phyloP scores from a whole-genome alignment of 352 stramenopile species.

The Globisporangium cystogenes region DNA sequence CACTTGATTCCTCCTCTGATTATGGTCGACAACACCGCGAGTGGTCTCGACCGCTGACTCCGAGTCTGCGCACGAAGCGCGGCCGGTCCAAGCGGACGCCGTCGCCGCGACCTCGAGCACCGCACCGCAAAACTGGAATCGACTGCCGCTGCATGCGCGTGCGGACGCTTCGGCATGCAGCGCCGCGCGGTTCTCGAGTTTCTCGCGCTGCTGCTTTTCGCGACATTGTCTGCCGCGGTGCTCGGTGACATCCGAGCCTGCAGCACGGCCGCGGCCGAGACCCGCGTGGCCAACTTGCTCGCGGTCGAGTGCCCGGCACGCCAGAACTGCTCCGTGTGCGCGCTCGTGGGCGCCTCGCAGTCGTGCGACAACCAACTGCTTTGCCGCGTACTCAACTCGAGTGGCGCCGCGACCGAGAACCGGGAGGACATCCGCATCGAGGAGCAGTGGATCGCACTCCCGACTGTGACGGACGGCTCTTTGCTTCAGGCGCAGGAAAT shows the following conservation, averaged over 20 bases:
- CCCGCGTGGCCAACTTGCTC: neutral
- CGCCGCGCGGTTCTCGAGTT: neutral
- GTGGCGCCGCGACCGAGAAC: neutral
- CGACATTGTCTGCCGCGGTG: neutral
- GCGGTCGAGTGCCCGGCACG: neutral
- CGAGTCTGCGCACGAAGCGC: too few relatives aligned
- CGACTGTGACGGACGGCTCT: neutral
- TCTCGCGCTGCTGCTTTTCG: neutral
- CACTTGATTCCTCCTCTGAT: too few relatives aligned
- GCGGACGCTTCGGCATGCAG: neutral
- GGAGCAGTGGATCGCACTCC: constrained; percentile 6
- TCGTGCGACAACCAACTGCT: constrained; percentile 3
- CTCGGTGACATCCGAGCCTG: neutral
- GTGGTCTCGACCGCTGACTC: too few relatives aligned
- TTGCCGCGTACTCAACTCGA: constrained; percentile 1
- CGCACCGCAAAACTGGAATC: neutral
- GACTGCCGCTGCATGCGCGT: neutral
- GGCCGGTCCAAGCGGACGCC: too few relatives aligned
- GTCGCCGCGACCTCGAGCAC: neutral
- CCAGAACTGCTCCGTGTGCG: constrained; percentile 9
- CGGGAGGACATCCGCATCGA: neutral
- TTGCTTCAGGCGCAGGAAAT: neutral
- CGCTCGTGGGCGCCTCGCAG: neutral
- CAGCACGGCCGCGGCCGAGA: neutral
- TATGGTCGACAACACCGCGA: too few relatives aligned